Evolutionary conservation across 2,329 filamentous ascomycete species (phyloP), one percentile per base, ranked within the genome.

Genomic region (Cercospora sp.): DNA sequence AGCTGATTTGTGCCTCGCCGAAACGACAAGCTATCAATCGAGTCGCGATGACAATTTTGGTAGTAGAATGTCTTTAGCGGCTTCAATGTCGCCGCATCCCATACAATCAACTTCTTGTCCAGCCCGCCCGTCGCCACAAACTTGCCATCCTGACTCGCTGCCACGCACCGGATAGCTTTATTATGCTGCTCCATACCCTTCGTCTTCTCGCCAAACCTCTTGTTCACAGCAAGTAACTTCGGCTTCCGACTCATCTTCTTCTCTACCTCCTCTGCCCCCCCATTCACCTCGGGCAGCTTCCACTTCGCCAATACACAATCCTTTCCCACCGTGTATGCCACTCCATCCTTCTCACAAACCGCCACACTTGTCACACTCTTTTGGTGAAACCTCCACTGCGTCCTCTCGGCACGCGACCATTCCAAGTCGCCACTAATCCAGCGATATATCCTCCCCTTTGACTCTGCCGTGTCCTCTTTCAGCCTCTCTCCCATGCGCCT

Each of bases 1-100:
- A 99, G 83, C 80, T 97, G 94, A 76, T 97, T 96, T 39, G 86
- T 84, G 60, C 80, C 81, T 75, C 83, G 79, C 42, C 93, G 90
- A 78, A 99, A 99, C 0, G 90, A 91, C 18, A 99, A 83, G 0
- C 90, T 90, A 6, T 91, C 94, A 61, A 99, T 89, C 16, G 92
- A 87, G 76, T 96, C 95, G 69, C 95, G 89, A 81, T 99, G 95
- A 69, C 97, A 93, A 68, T 94, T 89, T 80, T 98, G 94, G 68
- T 96, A 93, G n/a, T 88, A 89, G 79, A 98, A 96, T 3, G 94
- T 89, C 73, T 91, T 91, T 72, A 96, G 81, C 0, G 93, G 91
- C 63, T 87, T 90, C 60, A 99, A 85, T 1, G 89, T 90, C 63
- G 87, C 87, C 10, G 93, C 91, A 73, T 96, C 89, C 90, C 94